A percentile compares a stretch with the other conserved stretches of the same genome.
Evolutionary conservation across 2,329 filamentous ascomycete genomes (phyloP).

Genomic region (Cladosporium sp.): DNA sequence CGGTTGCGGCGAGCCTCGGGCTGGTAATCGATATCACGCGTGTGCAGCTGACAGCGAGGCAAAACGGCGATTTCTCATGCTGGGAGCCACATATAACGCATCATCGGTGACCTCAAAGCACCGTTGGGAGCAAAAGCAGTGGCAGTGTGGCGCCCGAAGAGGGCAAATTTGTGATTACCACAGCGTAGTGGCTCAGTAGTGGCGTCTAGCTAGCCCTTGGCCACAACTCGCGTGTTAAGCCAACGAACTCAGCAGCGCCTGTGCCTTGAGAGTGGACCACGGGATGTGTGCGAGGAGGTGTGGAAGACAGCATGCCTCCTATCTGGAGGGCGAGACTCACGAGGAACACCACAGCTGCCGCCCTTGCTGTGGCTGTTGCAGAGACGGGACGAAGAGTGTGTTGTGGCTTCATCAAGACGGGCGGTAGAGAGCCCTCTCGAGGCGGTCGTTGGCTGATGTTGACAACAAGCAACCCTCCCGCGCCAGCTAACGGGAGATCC

Average conservation of each 20-base stretch:
- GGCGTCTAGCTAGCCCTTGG: not conserved
- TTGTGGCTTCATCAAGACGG: not conserved
- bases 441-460: not conserved
- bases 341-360: not conserved
- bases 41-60: not conserved
- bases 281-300: not conserved
- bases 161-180: constrained; percentile 1
- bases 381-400: not conserved
- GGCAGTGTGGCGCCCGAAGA: not conserved
- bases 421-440: not conserved
- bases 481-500: not conserved
- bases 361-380: not conserved
- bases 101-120: constrained; percentile 7
- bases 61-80: not conserved
- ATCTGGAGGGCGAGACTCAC: not conserved
- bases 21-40: not conserved
- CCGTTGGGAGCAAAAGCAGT: not conserved
- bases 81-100: not conserved
- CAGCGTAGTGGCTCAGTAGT: constrained; percentile 11
- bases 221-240: not conserved
- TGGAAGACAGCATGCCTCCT: not conserved
- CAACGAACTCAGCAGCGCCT: not conserved
- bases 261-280: not conserved
- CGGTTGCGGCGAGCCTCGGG: not conserved
- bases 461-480: not conserved